A percentile compares a stretch with the other conserved stretches of the same genome.
Conservation (phyloP, 306 rosid genomes). For the Inga leiocalycina region DNA sequence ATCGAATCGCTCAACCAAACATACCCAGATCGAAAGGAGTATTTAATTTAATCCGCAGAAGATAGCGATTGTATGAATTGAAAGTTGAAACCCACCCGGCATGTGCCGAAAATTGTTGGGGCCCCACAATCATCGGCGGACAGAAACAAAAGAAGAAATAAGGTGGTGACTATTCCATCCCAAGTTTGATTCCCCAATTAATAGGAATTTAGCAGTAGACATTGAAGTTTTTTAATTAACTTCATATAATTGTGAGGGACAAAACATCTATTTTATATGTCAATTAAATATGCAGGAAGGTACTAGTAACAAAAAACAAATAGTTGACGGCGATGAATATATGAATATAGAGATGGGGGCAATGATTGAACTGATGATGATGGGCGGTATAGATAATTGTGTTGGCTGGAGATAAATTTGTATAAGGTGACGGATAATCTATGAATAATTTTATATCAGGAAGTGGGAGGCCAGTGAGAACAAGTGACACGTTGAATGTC, state of each 20-base stretch:
- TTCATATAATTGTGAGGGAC: constrained; percentile 32
- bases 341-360: constrained; percentile 39
- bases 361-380: constrained; percentile 58
- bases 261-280: constrained; percentile 9
- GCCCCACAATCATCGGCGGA: constrained; percentile 35
- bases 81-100: constrained; percentile 37
- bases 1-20: too few species aligned
- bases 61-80: constrained; percentile 35
- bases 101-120: constrained; percentile 63
- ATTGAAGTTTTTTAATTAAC: constrained; percentile 41
- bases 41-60: constrained; percentile 18
- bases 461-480: constrained; percentile 33
- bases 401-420: constrained; percentile 45
- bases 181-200: constrained; percentile 23
- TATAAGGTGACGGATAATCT: constrained; percentile 47
- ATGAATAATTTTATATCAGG: constrained; percentile 27
- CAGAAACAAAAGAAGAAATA: constrained; percentile 46
- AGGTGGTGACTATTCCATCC: not conserved
- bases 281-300: constrained; percentile 27
- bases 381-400: constrained; percentile 34
- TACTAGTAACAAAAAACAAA: constrained; percentile 25
- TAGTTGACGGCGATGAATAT: constrained; percentile 31
- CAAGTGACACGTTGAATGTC: constrained; percentile 27
- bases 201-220: constrained; percentile 25
- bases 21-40: too few species aligned